Percentiles rank a stretch among this genome's conserved stretches.
These are phyloP conservation scores for Candida broadrunensis DNA, from an alignment of 805 yeast species.

Conservation along the genomic window DNA sequence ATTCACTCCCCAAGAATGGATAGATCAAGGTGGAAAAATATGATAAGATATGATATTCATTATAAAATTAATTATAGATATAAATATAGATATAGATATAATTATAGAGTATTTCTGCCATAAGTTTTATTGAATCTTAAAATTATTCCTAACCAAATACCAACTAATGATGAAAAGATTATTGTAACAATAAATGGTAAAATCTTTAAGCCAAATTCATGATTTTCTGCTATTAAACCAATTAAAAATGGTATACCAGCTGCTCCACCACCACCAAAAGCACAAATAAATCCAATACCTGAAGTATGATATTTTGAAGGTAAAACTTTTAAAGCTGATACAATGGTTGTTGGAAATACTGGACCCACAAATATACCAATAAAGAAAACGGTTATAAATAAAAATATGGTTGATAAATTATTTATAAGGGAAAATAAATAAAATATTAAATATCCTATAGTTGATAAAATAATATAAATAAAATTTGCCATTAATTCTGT, in stretches of 20 bases:
- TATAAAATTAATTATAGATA: no score
- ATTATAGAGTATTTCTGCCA: constrained; percentile 1
- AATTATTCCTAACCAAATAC: constrained; percentile 22
- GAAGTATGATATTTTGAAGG: constrained; percentile 60
- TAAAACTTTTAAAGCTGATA: constrained; percentile 57
- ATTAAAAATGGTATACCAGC: constrained; percentile 67
- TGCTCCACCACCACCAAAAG: constrained; percentile 82
- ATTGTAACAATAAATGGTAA: constrained; percentile 29
- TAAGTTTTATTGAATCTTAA: constrained; percentile 9
- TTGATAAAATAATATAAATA: constrained; percentile 31
- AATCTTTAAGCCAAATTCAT: constrained; percentile 26
- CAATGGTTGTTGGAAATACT: constrained; percentile 64
- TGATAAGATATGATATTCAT: no score
- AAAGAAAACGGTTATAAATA: constrained; percentile 33
- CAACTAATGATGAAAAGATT: constrained; percentile 20
- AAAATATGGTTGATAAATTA: constrained; percentile 24
- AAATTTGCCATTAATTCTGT: constrained; percentile 47
- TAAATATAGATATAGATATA: no score
- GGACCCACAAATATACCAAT: constrained; percentile 55
- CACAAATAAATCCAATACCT: constrained; percentile 73
- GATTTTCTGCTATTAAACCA: constrained; percentile 46
- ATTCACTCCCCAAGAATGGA: constrained; percentile 88
- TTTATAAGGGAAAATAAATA: constrained; percentile 18
- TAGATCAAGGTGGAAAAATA: constrained; percentile 31
- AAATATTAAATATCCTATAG: constrained; percentile 25